Percentiles rank a stretch among this genome's conserved stretches.
Conservation (phyloP, 1,139 yeast species). For the Taiozyma onychis region DNA sequence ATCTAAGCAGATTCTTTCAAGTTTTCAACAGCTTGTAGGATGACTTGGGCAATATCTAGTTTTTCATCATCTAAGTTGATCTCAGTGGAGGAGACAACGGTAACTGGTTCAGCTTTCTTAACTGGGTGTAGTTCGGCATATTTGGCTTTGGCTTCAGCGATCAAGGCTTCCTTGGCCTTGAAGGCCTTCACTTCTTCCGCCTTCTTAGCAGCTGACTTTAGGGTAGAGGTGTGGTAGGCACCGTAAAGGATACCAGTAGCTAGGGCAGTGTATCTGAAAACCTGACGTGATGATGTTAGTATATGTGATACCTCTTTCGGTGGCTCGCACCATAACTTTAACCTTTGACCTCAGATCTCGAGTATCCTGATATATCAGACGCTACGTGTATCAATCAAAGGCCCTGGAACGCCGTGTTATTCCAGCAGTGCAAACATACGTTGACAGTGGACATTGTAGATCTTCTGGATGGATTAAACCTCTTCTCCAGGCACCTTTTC, state of each 20-base stretch:
- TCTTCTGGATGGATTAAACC: neutral
- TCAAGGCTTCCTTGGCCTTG: slow-evolving; percentile 67
- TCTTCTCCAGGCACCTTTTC: neutral
- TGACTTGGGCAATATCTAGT: slow-evolving; percentile 66
- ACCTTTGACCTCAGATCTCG: neutral
- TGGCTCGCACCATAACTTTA: neutral
- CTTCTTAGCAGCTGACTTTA: slow-evolving; percentile 55
- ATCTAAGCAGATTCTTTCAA: slow-evolving; percentile 11
- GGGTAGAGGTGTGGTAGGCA: slow-evolving; percentile 71
- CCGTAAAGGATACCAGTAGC: slow-evolving; percentile 91
- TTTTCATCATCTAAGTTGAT: slow-evolving; percentile 87
- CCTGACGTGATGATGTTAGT: slow-evolving; percentile 33
- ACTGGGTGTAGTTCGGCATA: slow-evolving; percentile 53
- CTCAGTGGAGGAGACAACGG: slow-evolving; percentile 30
- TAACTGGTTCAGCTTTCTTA: slow-evolving; percentile 10
- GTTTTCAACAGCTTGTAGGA: slow-evolving; percentile 40
- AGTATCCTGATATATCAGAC: neutral
- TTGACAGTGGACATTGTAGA: slow-evolving; percentile 40
- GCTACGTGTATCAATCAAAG: neutral
- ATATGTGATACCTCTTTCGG: neutral
- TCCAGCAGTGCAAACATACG: slow-evolving; percentile 24
- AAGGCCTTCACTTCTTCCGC: slow-evolving; percentile 55
- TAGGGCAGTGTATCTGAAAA: slow-evolving; percentile 88
- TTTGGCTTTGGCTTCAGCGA: slow-evolving; percentile 83
- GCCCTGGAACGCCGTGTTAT: neutral